phyloP scores from a whole-genome alignment of 83 land plant species.

The Diphasiastrum complanatum region DNA sequence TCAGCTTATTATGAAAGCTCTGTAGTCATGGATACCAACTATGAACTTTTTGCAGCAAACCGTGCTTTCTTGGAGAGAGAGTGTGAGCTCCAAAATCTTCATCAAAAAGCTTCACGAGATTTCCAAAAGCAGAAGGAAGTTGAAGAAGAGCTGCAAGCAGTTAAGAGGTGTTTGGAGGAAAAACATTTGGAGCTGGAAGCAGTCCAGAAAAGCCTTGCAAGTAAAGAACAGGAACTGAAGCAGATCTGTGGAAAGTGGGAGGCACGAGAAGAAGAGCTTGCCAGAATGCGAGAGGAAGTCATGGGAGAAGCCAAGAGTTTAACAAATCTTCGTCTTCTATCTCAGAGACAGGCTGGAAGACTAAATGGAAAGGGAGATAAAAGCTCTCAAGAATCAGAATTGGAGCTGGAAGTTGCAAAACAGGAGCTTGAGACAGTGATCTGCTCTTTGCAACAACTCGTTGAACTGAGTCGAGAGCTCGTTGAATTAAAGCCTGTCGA shows the following conservation, averaged over 20 bases:
- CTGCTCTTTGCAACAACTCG: constrained; percentile 3
- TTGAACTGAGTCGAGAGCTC: constrained; percentile 1
- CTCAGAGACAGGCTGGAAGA: neutral
- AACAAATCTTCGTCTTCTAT: neutral
- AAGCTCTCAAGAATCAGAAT: neutral
- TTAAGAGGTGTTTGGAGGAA: neutral
- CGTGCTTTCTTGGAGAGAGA: neutral
- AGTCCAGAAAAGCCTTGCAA: neutral
- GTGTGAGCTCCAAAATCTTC: neutral
- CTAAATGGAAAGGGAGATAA: neutral
- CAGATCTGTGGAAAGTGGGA: neutral
- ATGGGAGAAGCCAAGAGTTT: neutral
- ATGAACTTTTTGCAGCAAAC: constrained; percentile 2
- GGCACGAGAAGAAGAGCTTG: neutral
- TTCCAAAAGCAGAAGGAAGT: neutral
- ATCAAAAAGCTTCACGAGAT: neutral
- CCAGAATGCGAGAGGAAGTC: neutral
- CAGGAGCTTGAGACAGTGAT: neutral
- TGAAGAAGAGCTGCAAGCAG: neutral
- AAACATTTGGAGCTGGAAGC: neutral
- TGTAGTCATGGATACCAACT: neutral
- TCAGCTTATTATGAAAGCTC: neutral
- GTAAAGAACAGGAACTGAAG: neutral
- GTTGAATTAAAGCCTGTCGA: too few relatives aligned
- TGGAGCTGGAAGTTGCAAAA: neutral